These are phyloP conservation scores for Ceratobasidium sp. DNA, from an alignment of 1,284 basidiomycete species.

Conservation along the genomic window DNA sequence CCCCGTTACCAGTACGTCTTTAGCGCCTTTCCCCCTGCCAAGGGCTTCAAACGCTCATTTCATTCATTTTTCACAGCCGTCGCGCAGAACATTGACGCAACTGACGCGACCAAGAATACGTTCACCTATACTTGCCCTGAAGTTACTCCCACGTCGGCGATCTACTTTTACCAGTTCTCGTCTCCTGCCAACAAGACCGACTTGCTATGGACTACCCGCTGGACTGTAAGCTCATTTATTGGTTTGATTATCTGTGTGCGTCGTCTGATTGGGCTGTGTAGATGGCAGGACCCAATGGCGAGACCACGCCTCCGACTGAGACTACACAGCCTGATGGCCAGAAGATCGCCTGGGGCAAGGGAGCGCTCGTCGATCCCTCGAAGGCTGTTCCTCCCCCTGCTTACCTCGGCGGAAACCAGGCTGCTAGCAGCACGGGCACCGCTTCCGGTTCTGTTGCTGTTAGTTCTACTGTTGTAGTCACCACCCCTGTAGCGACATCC, in stretches of 20 bases:
- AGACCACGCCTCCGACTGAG: constrained; percentile 32
- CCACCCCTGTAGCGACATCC: constrained; percentile 2
- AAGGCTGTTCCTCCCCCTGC: constrained; percentile 27
- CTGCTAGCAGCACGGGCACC: constrained; percentile 17
- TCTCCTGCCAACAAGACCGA: constrained; percentile 30
- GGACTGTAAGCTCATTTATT: constrained; percentile 39
- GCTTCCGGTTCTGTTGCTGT: constrained; percentile 13
- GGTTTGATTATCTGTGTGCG: too few relatives aligned
- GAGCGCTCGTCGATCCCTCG: constrained; percentile 44
- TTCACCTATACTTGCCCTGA: constrained; percentile 48
- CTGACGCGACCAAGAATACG: constrained; percentile 39
- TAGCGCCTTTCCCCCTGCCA: not conserved
- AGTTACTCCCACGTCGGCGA: constrained; percentile 45
- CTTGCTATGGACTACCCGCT: constrained; percentile 49
- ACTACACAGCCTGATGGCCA: constrained; percentile 45
- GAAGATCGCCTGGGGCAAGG: constrained; percentile 46
- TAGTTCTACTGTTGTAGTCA: not conserved
- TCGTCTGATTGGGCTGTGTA: constrained; percentile 6
- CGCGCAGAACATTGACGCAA: constrained; percentile 47
- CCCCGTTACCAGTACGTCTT: constrained; percentile 47
- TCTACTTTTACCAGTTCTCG: constrained; percentile 51
- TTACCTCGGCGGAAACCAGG: constrained; percentile 4
- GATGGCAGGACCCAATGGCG: constrained; percentile 45
- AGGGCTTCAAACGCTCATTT: not conserved
- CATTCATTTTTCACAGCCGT: constrained; percentile 36